These are phyloP conservation scores for Backusella parvicylindrica DNA, from an alignment of 192 early-diverging fungal species.

Conservation along the genomic window DNA sequence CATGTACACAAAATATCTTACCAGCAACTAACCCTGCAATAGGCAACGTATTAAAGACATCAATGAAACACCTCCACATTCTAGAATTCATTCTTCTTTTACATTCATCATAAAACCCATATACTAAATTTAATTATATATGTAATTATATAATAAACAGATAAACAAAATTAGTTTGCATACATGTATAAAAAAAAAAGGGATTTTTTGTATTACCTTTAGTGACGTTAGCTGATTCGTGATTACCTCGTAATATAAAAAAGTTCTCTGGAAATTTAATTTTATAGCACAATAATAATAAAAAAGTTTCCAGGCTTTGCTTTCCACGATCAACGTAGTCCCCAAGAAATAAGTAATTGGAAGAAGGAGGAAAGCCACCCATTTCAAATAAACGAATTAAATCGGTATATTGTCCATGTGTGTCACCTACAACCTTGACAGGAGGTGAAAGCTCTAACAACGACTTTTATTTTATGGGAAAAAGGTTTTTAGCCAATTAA, in stretches of 20 bases:
- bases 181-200: background rate
- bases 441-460: constrained; percentile 72
- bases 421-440: constrained; percentile 87
- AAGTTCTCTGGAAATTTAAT: constrained; percentile 98
- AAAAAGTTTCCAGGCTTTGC: constrained; percentile 91
- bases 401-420: constrained; percentile 95
- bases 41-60: constrained; percentile 91
- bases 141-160: background rate
- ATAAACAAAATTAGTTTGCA: background rate
- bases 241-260: constrained; percentile 93
- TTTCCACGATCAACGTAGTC: constrained; percentile 99
- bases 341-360: constrained; percentile 92
- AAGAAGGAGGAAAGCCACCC: constrained; percentile 86
- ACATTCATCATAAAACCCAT: constrained; percentile 98
- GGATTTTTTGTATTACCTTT: constrained; percentile 52
- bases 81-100: constrained; percentile 84
- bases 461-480: constrained; percentile 19
- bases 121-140: constrained; percentile 53
- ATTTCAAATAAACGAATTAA: constrained; percentile 89
- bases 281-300: constrained; percentile 93
- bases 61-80: constrained; percentile 90
- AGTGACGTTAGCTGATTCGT: constrained; percentile 94
- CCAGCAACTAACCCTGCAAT: constrained; percentile 90
- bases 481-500: background rate
- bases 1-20: constrained; percentile 96